Evolutionary conservation across 116 monocot species (phyloP), one percentile per base, ranked within the genome.

Genomic region (Papilionanthe hybrid): DNA sequence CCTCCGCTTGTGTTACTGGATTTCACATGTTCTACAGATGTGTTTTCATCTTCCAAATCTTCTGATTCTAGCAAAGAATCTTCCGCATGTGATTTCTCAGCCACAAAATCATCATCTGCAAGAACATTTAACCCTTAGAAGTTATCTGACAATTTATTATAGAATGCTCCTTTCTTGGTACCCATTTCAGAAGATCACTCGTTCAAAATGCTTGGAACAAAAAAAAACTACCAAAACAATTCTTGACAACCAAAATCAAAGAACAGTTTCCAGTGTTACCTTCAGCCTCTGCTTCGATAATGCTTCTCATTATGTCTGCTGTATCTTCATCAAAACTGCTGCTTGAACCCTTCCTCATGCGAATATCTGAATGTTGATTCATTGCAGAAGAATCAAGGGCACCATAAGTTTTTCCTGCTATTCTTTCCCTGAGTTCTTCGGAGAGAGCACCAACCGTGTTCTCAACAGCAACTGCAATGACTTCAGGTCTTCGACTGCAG

Each of bases 401-500:
- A 82, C 41, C 82, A 73, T 30, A 81, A 63, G 84, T 82, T 75
- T 86, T 87, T 76, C 87, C 89, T 79, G 88, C 90, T 79, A 92
- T 84, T 76, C 85, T 88, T 13, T 79, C 60, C 78, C 66, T 84
- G 19, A 93, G 53, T 56, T 91, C 90, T 76, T 92, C 90, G 57
- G 84, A 28, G 22, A 90, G 78, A 82, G 86, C 94, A 55, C 85
- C 92, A 60, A 65, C 71, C 18, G 92, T 84, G 72, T 90, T 94
- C 80, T 97, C 97, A 4, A 87, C 84, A 49, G 97, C 97, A 87
- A 92, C 57, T 23, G 84, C 88, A 80, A 97, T 87, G 42, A 97
- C 94, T 81, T 97, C 97, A 76, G 97, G 97, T 56, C 94, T 80
- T 75, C 79, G 92, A 60, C 92, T 89, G 77, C 94, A 94, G 77